These are phyloP conservation scores for Neurospora tetrasperma DNA, from an alignment of 495 filamentous ascomycete species.

Conservation along the genomic window DNA sequence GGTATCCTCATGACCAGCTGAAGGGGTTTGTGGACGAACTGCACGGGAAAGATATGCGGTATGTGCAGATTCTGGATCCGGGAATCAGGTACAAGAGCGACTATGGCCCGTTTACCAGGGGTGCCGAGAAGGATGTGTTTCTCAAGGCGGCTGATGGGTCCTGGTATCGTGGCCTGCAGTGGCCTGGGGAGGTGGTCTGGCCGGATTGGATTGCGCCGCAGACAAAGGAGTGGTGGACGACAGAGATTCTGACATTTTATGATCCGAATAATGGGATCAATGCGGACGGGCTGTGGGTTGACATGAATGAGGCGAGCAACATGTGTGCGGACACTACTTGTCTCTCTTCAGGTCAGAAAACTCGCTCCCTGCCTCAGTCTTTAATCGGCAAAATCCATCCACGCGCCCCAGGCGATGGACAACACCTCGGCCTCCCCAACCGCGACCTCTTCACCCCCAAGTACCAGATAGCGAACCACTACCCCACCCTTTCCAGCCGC, in stretches of 20 bases:
- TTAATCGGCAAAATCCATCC: not conserved
- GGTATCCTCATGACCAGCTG: slow-evolving; percentile 58
- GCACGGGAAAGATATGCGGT: slow-evolving; percentile 64
- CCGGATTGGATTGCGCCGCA: slow-evolving; percentile 76
- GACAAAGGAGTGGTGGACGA: slow-evolving; percentile 62
- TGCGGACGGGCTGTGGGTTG: slow-evolving; percentile 82
- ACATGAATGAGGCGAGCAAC: slow-evolving; percentile 51
- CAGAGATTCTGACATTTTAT: slow-evolving; percentile 64
- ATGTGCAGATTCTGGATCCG: slow-evolving; percentile 81
- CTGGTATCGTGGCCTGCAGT: slow-evolving; percentile 67
- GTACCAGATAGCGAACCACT: slow-evolving; percentile 64
- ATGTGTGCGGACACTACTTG: slow-evolving; percentile 17
- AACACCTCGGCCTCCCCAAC: slow-evolving; percentile 43
- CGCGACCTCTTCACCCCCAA: slow-evolving; percentile 58
- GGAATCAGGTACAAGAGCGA: slow-evolving; percentile 52
- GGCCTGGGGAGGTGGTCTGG: slow-evolving; percentile 73
- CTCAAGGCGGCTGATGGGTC: slow-evolving; percentile 53
- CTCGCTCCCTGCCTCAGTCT: not conserved
- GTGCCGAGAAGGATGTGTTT: slow-evolving; percentile 50
- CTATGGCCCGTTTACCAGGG: slow-evolving; percentile 56
- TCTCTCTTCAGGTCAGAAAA: not conserved
- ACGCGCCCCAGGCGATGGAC: not conserved
- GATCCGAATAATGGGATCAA: slow-evolving; percentile 53
- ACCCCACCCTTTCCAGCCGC: slow-evolving; percentile 52
- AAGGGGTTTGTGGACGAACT: slow-evolving; percentile 58